A percentile compares a stretch with the other conserved stretches of the same genome.
phyloP scores from a whole-genome alignment of 805 yeast species.

The Candida parachauliodes region DNA sequence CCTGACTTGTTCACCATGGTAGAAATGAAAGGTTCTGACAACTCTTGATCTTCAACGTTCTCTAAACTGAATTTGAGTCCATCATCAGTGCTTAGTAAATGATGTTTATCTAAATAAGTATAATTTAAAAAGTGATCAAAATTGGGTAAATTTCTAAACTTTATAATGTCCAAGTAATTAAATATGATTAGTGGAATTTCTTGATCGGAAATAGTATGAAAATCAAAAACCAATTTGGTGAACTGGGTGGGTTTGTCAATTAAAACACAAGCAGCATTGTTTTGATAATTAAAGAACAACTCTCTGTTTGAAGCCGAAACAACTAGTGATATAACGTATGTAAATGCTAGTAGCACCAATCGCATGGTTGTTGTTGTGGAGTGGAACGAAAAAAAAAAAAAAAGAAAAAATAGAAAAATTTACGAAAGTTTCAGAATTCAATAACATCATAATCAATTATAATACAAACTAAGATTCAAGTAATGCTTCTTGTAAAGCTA shows the following conservation, averaged over 20 bases:
- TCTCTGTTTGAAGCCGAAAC: conserved; percentile 5
- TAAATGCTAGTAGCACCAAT: neutral
- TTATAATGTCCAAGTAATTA: conserved; percentile 6
- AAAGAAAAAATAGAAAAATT: neutral
- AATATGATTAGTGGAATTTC: conserved; percentile 9
- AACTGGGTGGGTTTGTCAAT: conserved; percentile 3
- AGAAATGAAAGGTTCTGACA: conserved; percentile 5
- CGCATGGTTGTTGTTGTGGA: neutral
- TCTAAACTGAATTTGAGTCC: neutral
- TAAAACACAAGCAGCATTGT: conserved; percentile 11
- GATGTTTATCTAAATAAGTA: conserved; percentile 7
- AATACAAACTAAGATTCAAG: too few species aligned
- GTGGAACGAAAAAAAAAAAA: conserved; percentile 1
- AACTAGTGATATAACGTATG: neutral
- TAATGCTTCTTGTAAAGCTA: conserved; percentile 33
- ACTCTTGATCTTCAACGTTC: conserved; percentile 1
- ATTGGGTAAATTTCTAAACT: conserved; percentile 11
- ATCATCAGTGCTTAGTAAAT: neutral
- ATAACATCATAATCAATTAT: neutral
- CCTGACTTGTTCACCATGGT: conserved; percentile 1
- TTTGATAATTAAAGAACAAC: conserved; percentile 7
- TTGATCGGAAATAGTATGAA: neutral
- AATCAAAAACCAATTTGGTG: conserved; percentile 3
- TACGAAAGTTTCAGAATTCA: neutral
- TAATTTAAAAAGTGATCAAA: conserved; percentile 10